A percentile compares a stretch with the other conserved stretches of the same genome.
These are phyloP conservation scores for Torulaspora microellipsoides DNA, from an alignment of 805 yeast species.

Conservation along the genomic window DNA sequence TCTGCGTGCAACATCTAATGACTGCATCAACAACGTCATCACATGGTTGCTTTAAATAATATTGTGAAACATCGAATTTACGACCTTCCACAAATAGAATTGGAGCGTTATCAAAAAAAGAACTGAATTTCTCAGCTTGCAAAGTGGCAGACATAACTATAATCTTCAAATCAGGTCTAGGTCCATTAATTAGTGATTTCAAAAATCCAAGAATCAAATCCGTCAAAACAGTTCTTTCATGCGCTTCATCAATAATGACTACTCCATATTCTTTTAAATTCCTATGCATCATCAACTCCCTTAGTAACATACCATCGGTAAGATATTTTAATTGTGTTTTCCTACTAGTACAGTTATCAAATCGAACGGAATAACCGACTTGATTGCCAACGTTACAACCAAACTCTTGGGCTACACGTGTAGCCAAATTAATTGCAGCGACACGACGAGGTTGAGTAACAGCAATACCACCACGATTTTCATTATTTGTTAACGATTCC, in stretches of 20 bases:
- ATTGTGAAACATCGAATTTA: conserved; percentile 74
- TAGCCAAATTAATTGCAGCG: conserved; percentile 91
- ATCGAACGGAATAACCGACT: conserved; percentile 92
- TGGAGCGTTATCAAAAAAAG: conserved; percentile 75
- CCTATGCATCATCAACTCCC: conserved; percentile 82
- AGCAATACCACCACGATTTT: conserved; percentile 58
- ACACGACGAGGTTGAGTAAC: conserved; percentile 97
- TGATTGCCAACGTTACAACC: conserved; percentile 72
- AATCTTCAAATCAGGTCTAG: conserved; percentile 56
- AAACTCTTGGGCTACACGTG: conserved; percentile 85
- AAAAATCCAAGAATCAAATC: conserved; percentile 87
- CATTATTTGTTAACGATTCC: conserved; percentile 31
- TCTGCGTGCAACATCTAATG: conserved; percentile 68
- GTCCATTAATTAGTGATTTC: conserved; percentile 51
- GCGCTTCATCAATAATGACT: conserved; percentile 91
- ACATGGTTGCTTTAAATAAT: conserved; percentile 54
- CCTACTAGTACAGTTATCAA: conserved; percentile 61
- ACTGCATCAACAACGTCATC: conserved; percentile 83
- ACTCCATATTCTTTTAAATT: conserved; percentile 62
- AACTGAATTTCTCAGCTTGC: conserved; percentile 76
- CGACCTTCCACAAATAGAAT: conserved; percentile 86
- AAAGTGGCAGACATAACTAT: conserved; percentile 96
- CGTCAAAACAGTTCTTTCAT: conserved; percentile 89
- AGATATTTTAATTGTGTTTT: conserved; percentile 74
- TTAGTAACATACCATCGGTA: conserved; percentile 95